Conservation (phyloP, 768 basidiomycete species). For the Leccinum fibrillosum region DNA sequence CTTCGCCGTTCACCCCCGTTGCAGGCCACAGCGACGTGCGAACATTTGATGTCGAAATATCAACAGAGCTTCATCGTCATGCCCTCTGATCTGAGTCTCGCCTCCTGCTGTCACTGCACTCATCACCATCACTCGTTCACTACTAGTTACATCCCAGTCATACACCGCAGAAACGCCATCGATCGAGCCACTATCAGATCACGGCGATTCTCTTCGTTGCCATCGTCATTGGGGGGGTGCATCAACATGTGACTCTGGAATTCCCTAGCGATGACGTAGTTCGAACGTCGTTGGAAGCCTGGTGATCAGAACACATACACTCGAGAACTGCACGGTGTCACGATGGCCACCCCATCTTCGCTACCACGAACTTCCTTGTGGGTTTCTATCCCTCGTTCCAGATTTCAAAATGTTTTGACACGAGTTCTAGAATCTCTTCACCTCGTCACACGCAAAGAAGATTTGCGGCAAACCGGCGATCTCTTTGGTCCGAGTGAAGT, state of each 20-base stretch:
- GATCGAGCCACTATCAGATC: background rate
- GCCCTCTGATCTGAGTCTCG: background rate
- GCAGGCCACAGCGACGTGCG: background rate
- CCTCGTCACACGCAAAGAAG: background rate
- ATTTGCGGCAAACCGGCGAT: background rate
- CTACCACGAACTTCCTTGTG: conserved; percentile 53
- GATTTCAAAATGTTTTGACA: background rate
- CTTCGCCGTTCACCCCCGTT: background rate
- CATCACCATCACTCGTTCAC: background rate
- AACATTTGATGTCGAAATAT: background rate
- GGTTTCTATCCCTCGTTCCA: conserved; percentile 19
- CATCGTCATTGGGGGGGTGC: background rate
- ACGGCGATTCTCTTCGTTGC: background rate
- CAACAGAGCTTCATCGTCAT: background rate
- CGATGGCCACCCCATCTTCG: background rate
- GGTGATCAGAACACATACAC: background rate
- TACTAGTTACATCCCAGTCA: background rate
- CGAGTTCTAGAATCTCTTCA: conserved; percentile 18
- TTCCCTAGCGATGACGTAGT: background rate
- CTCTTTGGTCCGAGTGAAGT: background rate
- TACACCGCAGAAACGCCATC: background rate
- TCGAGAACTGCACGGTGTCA: too few species aligned
- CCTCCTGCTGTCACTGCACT: background rate
- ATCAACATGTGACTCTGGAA: background rate
- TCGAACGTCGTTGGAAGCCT: background rate